Percentiles rank a stretch among this genome's conserved stretches.
Evolutionary conservation across 2,329 filamentous ascomycete genomes (phyloP).

Genomic region (Thermothelomyces thermophilus): DNA sequence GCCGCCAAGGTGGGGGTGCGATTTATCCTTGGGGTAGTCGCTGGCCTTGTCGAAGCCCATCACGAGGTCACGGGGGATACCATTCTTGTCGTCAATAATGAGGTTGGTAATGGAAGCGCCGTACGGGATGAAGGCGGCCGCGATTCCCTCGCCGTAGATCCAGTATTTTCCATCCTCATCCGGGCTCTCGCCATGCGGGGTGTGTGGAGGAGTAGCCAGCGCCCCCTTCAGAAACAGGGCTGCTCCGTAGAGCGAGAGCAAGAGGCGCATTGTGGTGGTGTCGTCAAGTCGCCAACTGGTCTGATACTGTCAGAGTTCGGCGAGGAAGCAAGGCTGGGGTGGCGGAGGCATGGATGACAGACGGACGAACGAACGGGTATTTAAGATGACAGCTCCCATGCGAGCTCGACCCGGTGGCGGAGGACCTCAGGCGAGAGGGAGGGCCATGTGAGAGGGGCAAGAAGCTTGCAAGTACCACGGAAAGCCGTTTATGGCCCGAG

Average conservation of each 20-base stretch:
- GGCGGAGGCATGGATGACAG: not conserved
- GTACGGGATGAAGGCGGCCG: slow-evolving; percentile 65
- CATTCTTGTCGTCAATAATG: slow-evolving; percentile 62
- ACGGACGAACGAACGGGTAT: too few relatives aligned
- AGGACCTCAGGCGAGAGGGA: too few relatives aligned
- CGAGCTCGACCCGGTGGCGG: too few relatives aligned
- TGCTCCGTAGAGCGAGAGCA: slow-evolving; percentile 19
- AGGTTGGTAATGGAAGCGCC: slow-evolving; percentile 68
- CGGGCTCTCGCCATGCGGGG: slow-evolving; percentile 27
- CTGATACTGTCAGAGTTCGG: not conserved
- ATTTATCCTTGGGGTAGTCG: slow-evolving; percentile 57
- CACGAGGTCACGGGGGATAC: slow-evolving; percentile 63
- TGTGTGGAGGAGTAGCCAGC: slow-evolving; percentile 12
- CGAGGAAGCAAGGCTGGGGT: not conserved
- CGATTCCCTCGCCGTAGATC: slow-evolving; percentile 59
- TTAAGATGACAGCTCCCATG: too few relatives aligned
- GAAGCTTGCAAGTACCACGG: too few relatives aligned
- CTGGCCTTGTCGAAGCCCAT: slow-evolving; percentile 70
- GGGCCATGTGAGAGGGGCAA: too few relatives aligned
- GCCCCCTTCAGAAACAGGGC: slow-evolving; percentile 28
- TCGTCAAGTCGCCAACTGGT: not conserved
- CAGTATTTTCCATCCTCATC: slow-evolving; percentile 64
- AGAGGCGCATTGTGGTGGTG: slow-evolving; percentile 14
- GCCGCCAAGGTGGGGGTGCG: slow-evolving; percentile 65
- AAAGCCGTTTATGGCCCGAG: too few relatives aligned